Conservation (phyloP, 495 filamentous ascomycete species). For the Friedmanniomyces simplex region DNA sequence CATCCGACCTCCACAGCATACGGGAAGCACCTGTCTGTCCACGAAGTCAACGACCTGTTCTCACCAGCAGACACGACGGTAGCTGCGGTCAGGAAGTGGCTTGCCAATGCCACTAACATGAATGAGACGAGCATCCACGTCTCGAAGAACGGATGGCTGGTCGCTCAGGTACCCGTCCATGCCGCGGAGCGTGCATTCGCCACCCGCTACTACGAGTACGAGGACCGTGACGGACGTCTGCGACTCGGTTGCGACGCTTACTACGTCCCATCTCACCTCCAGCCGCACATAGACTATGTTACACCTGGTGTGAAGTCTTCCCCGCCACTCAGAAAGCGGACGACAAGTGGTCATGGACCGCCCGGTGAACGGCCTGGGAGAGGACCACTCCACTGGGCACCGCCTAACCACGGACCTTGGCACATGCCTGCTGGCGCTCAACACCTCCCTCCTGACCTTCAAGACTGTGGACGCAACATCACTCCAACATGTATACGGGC, state of each 20-base stretch:
- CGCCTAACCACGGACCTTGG: constrained; percentile 3
- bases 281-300: constrained; percentile 15
- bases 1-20: constrained; percentile 13
- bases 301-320: constrained; percentile 10
- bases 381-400: not conserved
- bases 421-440: constrained; percentile 1
- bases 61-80: constrained; percentile 3
- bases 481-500: constrained; percentile 15
- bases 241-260: constrained; percentile 13
- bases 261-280: constrained; percentile 10
- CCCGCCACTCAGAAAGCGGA: not conserved
- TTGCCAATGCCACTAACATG: constrained; percentile 2
- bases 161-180: not conserved
- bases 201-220: constrained; percentile 13
- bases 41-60: constrained; percentile 9
- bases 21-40: constrained; percentile 4
- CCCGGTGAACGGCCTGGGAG: not conserved
- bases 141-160: constrained; percentile 15
- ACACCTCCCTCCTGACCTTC: constrained; percentile 9
- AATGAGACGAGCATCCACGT: not conserved
- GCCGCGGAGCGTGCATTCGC: constrained; percentile 11
- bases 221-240: not conserved
- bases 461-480: constrained; percentile 14
- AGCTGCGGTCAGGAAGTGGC: constrained; percentile 10
- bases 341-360: not conserved